Base-by-base conservation (phyloP, 2,329 filamentous ascomycete genomes). In the Juglanconis oblonga region DNA sequence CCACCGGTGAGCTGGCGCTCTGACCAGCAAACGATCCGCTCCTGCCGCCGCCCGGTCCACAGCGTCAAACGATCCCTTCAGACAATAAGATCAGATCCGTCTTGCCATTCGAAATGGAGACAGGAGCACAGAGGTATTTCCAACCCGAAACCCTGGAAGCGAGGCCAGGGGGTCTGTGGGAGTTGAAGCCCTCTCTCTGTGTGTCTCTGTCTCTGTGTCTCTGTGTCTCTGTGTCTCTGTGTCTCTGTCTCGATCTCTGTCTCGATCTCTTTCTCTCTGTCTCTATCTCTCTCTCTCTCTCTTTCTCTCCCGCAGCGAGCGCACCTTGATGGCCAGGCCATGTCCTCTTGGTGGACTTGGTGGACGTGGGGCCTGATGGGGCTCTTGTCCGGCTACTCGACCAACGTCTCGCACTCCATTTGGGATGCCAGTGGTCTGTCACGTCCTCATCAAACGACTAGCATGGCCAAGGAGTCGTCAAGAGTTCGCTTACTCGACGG, bases 1-100 rank as follows among this genome's bases (percentile, higher is more conserved):
- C 55, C 53, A 62, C 61, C 61, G 57, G 61, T 60, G 52, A 44
- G 36, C 55, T 53, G 59, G 36, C 51, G 50, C 61, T 55, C 61
- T 58, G 54, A 51, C 40, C 54, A 52, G 38, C 53, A 35, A 57
- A 31, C 44, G 53, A 50, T 38, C 51, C 49, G 44, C 51, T 17
- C 48, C 29, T 50, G 54, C 54, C 54, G 54, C 54, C 33, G 49
- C 29, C 32, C 17, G 4, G 32, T 59, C 51, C 57, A 54, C 57
- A 24, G 52, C 50, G 35, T 32, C 33, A 38, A 44, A 49, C 17
- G 35, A 52, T 47, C 45, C 33, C 31, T 56, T 52, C 42, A 54
- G 32, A 51, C 35, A 35, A 35, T 38, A 29, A 59, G 57, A 59
- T 55, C 57, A 54, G 57, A 59, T 59, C 57, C 36, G n/a, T 55